Evolutionary conservation across 2,329 filamentous ascomycete species (phyloP).

Genomic region (Venturia oleaginea): DNA sequence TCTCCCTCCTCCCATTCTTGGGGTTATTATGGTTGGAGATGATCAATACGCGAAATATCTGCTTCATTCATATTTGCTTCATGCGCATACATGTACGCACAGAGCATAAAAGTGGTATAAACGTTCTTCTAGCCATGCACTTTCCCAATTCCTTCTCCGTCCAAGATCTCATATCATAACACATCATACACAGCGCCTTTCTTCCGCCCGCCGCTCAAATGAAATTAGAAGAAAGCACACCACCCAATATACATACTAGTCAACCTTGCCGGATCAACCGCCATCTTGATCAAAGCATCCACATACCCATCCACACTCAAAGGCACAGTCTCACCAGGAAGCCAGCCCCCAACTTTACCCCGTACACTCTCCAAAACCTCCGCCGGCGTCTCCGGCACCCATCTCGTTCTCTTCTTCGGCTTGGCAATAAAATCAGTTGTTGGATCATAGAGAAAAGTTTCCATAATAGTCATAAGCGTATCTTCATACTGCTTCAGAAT

Average conservation of each 20-base stretch:
- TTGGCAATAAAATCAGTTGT: conserved; percentile 78
- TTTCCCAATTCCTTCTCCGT: too few relatives aligned
- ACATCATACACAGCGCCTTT: too few relatives aligned
- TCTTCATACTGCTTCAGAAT: conserved; percentile 88
- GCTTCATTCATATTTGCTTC: too few relatives aligned
- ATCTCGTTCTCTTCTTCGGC: conserved; percentile 38
- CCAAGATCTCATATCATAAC: too few relatives aligned
- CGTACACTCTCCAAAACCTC: conserved; percentile 85
- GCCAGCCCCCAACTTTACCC: conserved; percentile 73
- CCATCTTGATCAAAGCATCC: conserved; percentile 85
- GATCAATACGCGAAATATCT: too few relatives aligned
- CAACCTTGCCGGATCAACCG: conserved; percentile 69
- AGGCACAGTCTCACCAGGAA: conserved; percentile 82
- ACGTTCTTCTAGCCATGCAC: too few relatives aligned
- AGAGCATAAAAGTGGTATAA: too few relatives aligned
- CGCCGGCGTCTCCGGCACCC: conserved; percentile 58
- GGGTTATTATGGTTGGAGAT: too few relatives aligned
- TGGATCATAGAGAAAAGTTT: conserved; percentile 94
- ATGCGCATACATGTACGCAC: too few relatives aligned
- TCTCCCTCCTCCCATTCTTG: too few relatives aligned
- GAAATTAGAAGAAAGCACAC: conserved; percentile 62
- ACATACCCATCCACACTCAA: conserved; percentile 94
- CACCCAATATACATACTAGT: conserved; percentile 96
- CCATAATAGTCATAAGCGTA: conserved; percentile 92
- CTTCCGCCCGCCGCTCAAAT: too few relatives aligned